Evolutionary conservation across 2,329 filamentous ascomycete genomes (phyloP), one percentile per base, ranked within the genome.

Genomic region (Diaporthe sp.): DNA sequence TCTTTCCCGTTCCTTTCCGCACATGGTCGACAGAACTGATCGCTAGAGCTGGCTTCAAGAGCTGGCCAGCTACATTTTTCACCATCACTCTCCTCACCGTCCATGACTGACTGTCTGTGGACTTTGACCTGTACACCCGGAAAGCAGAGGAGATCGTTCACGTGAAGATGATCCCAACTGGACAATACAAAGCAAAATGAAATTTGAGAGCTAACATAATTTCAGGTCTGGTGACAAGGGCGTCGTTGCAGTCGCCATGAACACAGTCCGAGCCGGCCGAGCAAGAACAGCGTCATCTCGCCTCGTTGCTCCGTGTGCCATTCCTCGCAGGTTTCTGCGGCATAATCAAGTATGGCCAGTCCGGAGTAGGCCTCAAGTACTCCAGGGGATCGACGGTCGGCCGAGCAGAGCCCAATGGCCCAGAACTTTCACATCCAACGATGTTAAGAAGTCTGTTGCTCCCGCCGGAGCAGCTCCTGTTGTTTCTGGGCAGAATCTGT

Each of bases 401-500:
- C 4, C 61, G 22, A 35, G 22, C n/a, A 30, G 15, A 33, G 25
- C 45, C n/a, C 54, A 45, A 12, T 28, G 30, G 25, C 40, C 42
- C 15, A 74, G 72, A 72, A 52, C 60, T 42, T 69, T 45, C 67
- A 19, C 61, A 40, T 71, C 72, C 22, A 47, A 38, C 38, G 28
- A 60, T 10, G 55, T 22, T 8, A 15, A 61, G 13, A 74, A 52
- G 33, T 35, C 74, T 28, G 17, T 42, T 33, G 57, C 58, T 52
- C n/a, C 52, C 13, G 17, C 61, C n/a, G 22, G 54, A 66, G 4
- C 25, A 42, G n/a, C 40, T n/a, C n/a, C 30, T 9, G 67, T 58
- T 30, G 38, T 22, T 4, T 52, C 57, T 72, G 77, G 35, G 68
- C 78, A 57, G 75, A 57, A 17, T 42, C 72, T 76, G 28, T n/a